These are phyloP conservation scores for Pyricularia grisea DNA, from an alignment of 2,329 filamentous ascomycete genomes.

Conservation along the genomic window DNA sequence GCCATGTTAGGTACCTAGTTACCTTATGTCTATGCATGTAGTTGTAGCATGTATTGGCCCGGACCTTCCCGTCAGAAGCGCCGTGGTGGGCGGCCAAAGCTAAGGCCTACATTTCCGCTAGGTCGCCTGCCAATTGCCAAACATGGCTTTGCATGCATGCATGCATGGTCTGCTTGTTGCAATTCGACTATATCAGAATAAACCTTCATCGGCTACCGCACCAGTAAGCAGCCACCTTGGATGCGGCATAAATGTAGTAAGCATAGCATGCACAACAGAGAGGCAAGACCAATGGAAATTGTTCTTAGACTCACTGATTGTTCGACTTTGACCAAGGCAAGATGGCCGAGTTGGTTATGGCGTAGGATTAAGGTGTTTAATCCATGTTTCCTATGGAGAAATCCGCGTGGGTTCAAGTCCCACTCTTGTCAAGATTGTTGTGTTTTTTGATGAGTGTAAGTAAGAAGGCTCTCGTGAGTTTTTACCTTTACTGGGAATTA, in stretches of 20 bases:
- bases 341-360: constrained; percentile 2
- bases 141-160: not conserved
- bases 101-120: not conserved
- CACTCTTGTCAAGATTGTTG: not conserved
- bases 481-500: too few relatives aligned
- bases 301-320: too few relatives aligned
- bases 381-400: not conserved
- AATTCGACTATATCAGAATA: not conserved
- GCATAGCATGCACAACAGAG: too few relatives aligned
- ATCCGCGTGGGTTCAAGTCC: not conserved
- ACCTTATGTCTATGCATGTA: too few relatives aligned
- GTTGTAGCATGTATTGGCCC: not conserved
- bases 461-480: too few relatives aligned
- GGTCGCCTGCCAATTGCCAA: not conserved
- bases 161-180: not conserved
- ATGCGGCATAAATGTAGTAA: not conserved
- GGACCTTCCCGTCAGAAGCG: not conserved
- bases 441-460: too few relatives aligned
- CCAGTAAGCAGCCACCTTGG: not conserved
- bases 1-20: not conserved
- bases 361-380: not conserved
- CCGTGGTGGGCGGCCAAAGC: not conserved
- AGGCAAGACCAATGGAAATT: too few relatives aligned
- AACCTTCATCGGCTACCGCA: not conserved
- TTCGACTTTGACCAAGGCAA: too few relatives aligned